Evolutionary conservation across 495 filamentous ascomycete species (phyloP), one percentile per base, ranked within the genome.

Genomic region (Penicillium cinerascens): DNA sequence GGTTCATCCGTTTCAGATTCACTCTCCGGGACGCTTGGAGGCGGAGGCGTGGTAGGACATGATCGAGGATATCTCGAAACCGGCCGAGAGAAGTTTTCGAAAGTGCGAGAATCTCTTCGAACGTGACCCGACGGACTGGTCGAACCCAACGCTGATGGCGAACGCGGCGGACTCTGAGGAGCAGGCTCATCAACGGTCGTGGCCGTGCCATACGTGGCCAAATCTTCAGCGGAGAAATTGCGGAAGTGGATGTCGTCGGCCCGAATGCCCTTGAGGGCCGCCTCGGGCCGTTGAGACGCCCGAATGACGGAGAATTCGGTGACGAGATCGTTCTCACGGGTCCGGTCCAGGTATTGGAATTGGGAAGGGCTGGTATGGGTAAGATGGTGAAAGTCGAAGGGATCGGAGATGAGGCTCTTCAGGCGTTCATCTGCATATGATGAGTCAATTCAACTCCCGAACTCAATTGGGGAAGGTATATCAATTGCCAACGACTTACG

Each of bases 301-400:
- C 82, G 81, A 49, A 88, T 79, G 13, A 82, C 79, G 36, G 82
- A 83, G 64, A 86, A 87, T 58, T 87, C 82, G 2, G 82, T 80
- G 15, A 82, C 77, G 22, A 89, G 71, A 26, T 91, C 82, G 45
- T 77, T 74, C 44, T 83, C 76, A 35, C 78, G 79, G 10, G 78
- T 63, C 26, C 72, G 75, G 36, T 83, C 77, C 26, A 89, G 57
- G 11, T 75, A 72, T 13, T 83, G 75, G 42, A 89, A 76, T 49
- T 87, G 81, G 13, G 84, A 71, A 20, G 79, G 82, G 35, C 80
- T 80, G 15, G 86, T 89, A 64, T 95, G 88, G 21, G 87, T 87
- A 41, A 96, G 69, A 67, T 95, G 91, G 57, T 92, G 89, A 60
- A 96, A 96, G 67, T 92, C 87, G 68, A 87, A 95, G 5, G 91